These are phyloP conservation scores for Penicillium sp. DNA, from an alignment of 2,329 filamentous ascomycete genomes.

Conservation along the genomic window DNA sequence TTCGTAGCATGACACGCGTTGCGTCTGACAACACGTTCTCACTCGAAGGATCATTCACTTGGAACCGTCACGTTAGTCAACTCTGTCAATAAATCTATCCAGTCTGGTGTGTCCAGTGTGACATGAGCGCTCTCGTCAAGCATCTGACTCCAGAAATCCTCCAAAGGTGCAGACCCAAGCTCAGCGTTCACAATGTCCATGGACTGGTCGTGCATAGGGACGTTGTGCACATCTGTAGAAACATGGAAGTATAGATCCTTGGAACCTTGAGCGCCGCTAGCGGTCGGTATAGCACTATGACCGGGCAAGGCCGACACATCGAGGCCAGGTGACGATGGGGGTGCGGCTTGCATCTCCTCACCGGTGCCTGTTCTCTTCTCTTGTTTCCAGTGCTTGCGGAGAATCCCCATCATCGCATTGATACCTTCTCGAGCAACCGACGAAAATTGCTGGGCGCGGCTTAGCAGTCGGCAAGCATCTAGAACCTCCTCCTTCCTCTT, in stretches of 20 bases:
- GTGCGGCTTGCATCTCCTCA: background rate
- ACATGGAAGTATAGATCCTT: background rate
- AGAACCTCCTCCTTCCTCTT: conserved; percentile 40
- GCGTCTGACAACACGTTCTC: background rate
- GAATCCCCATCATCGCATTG: conserved; percentile 39
- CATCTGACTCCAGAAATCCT: conserved; percentile 37
- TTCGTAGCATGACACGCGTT: background rate
- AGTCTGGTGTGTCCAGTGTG: conserved; percentile 28
- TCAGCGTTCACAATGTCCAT: background rate
- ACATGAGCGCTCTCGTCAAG: conserved; percentile 29
- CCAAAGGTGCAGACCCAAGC: conserved; percentile 19
- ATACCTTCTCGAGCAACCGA: conserved; percentile 35
- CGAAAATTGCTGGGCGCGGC: conserved; percentile 37
- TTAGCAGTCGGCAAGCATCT: conserved; percentile 41
- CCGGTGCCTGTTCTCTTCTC: conserved; percentile 10
- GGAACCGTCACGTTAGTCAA: conserved; percentile 26
- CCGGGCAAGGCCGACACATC: background rate
- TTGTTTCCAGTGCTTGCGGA: conserved; percentile 35
- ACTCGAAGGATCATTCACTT: conserved; percentile 8
- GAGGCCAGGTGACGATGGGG: background rate
- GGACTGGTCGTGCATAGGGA: background rate
- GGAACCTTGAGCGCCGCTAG: background rate
- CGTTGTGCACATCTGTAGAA: background rate
- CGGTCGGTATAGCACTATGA: background rate
- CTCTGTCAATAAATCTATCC: conserved; percentile 33